phyloP scores from a whole-genome alignment of 208 protist species.

The Acanthamoeba healyi region DNA sequence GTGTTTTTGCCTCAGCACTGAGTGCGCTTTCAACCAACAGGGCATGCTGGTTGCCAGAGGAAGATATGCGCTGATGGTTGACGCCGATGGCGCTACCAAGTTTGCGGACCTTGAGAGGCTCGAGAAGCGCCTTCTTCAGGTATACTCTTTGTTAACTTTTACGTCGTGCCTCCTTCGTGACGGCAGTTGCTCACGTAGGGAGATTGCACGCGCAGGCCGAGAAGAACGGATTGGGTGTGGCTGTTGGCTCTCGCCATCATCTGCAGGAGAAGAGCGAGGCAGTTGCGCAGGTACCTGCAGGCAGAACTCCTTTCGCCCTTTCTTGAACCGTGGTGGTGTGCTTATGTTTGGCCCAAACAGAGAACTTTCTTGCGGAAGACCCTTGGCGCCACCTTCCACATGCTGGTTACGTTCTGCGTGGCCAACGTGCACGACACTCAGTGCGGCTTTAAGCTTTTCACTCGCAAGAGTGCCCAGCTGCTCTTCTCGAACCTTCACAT shows the following conservation, averaged over 20 bases:
- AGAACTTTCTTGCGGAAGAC: constrained; percentile 80
- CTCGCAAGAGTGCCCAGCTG: constrained; percentile 74
- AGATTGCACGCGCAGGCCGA: constrained; percentile 73
- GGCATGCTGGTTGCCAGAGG: constrained; percentile 87
- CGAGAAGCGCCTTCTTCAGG: constrained; percentile 33
- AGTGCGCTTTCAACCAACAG: constrained; percentile 62
- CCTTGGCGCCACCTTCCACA: constrained; percentile 87
- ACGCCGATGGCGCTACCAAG: constrained; percentile 92
- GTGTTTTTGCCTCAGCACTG: neutral
- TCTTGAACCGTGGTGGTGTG: neutral
- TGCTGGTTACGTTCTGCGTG: constrained; percentile 86
- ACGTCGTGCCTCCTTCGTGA: no score
- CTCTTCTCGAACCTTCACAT: constrained; percentile 88
- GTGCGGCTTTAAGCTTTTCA: constrained; percentile 93
- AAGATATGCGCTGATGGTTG: constrained; percentile 89
- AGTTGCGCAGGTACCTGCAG: constrained; percentile 75
- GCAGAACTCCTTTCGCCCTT: no score
- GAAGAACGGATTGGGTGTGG: constrained; percentile 79
- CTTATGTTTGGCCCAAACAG: constrained; percentile 55
- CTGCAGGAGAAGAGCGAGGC: constrained; percentile 85
- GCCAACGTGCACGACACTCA: constrained; percentile 90
- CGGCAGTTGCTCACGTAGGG: no score
- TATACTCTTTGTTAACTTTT: no score
- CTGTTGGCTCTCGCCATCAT: constrained; percentile 87
- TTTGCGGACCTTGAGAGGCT: constrained; percentile 86